Evolutionary conservation across 805 yeast genomes (phyloP).

Genomic region (Candida sonorensis): DNA sequence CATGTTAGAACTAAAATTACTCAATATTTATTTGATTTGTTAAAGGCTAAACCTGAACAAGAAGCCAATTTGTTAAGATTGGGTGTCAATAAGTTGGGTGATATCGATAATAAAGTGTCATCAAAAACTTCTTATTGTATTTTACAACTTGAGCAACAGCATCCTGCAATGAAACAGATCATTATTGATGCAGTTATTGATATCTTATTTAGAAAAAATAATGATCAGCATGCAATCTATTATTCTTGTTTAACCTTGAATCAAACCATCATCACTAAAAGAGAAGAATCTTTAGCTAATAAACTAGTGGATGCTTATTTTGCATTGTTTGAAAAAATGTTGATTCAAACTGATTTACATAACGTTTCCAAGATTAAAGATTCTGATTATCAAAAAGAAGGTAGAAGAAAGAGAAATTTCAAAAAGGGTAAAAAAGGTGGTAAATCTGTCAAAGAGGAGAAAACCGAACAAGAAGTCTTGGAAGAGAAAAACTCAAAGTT

Average conservation of each 20-base stretch:
- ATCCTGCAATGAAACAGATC: conserved; percentile 91
- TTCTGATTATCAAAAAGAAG: conserved; percentile 46
- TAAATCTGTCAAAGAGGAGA: conserved; percentile 59
- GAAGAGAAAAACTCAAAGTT: conserved; percentile 81
- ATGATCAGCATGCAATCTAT: conserved; percentile 83
- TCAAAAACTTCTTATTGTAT: conserved; percentile 81
- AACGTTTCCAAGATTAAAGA: conserved; percentile 33
- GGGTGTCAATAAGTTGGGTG: conserved; percentile 93
- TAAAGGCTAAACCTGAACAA: conserved; percentile 90
- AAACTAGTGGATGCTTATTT: conserved; percentile 77
- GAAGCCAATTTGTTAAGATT: conserved; percentile 84
- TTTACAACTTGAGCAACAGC: conserved; percentile 76
- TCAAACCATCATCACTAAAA: conserved; percentile 81
- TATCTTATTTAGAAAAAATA: conserved; percentile 61
- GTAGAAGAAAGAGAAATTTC: conserved; percentile 63
- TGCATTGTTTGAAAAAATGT: conserved; percentile 74
- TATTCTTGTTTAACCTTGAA: conserved; percentile 84
- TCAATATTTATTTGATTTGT: conserved; percentile 68
- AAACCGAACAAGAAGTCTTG: conserved; percentile 53
- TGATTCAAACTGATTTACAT: conserved; percentile 57
- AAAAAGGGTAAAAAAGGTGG: conserved; percentile 89
- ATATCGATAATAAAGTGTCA: conserved; percentile 81
- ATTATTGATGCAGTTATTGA: conserved; percentile 77
- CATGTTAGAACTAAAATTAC: conserved; percentile 79
- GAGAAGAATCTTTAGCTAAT: conserved; percentile 79